A percentile compares a stretch with the other conserved stretches of the same genome.
Conservation (phyloP, 2,329 filamentous ascomycete genomes). For the Penicillium sp. region DNA sequence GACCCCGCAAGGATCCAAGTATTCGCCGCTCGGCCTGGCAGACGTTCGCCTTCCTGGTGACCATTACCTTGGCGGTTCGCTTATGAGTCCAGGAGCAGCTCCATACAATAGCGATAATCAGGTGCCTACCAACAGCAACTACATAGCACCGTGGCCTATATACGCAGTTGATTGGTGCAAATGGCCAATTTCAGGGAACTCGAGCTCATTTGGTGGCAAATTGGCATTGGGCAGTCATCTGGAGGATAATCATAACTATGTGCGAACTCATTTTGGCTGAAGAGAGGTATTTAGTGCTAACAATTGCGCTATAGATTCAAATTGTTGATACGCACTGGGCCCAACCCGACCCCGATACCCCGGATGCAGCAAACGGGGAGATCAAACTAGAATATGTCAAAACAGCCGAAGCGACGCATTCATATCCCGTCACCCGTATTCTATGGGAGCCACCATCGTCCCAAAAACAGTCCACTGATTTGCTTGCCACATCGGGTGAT, state of each 20-base stretch:
- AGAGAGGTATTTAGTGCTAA: conserved; percentile 4
- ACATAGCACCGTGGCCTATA: conserved; percentile 88
- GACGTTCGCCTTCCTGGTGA: conserved; percentile 89
- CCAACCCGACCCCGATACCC: conserved; percentile 67
- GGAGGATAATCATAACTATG: conserved; percentile 97
- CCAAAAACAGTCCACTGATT: conserved; percentile 91
- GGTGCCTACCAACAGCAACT: conserved; percentile 79
- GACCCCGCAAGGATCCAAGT: conserved; percentile 63
- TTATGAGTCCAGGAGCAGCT: conserved; percentile 57
- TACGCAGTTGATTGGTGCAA: conserved; percentile 99
- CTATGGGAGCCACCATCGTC: conserved; percentile 95
- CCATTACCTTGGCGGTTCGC: conserved; percentile 72
- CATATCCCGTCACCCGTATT: conserved; percentile 92
- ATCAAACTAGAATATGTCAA: conserved; percentile 79
- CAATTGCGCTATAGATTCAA: conserved; percentile 69
- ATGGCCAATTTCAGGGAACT: conserved; percentile 72
- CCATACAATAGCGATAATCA: conserved; percentile 67
- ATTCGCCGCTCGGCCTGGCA: conserved; percentile 85
- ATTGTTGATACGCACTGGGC: conserved; percentile 85
- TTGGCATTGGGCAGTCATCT: conserved; percentile 93
- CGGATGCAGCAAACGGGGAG: conserved; percentile 67
- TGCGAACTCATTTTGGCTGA: conserved; percentile 45
- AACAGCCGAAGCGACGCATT: conserved; percentile 93
- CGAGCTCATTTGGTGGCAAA: conserved; percentile 74
- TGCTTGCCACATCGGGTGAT: conserved; percentile 92